A percentile compares a stretch with the other conserved stretches of the same genome.
These are phyloP conservation scores for Picea engelmannii DNA, from an alignment of 83 land plant genomes.

Conservation along the genomic window DNA sequence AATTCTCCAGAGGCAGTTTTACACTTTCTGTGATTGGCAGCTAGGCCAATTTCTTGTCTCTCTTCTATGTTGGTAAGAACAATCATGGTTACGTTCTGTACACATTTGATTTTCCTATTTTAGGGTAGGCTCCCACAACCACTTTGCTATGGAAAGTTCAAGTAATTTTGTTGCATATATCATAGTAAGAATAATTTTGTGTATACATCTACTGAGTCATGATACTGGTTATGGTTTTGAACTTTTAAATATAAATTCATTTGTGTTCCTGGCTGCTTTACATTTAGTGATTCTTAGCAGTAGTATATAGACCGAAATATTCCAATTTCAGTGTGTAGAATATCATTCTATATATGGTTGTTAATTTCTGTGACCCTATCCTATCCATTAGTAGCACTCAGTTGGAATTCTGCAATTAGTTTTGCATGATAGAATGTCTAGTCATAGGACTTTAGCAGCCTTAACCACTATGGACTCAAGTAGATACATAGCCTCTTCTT, in stretches of 20 bases:
- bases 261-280: too few relatives aligned
- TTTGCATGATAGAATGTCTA: neutral
- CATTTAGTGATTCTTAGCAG: neutral
- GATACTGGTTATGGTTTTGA: too few relatives aligned
- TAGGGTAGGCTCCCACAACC: too few relatives aligned
- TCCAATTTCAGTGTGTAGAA: neutral
- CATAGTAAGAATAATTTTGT: too few relatives aligned
- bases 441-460: neutral
- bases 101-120: too few relatives aligned
- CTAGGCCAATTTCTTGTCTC: conserved; percentile 52
- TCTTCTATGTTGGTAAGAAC: conserved; percentile 52
- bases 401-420: neutral
- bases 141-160: too few relatives aligned
- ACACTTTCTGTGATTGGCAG: conserved; percentile 45
- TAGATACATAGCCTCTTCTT: neutral
- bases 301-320: neutral
- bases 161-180: too few relatives aligned
- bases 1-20: too few relatives aligned
- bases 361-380: neutral
- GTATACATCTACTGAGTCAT: too few relatives aligned
- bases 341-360: neutral
- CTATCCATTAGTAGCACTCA: neutral
- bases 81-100: neutral
- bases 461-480: neutral
- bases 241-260: too few relatives aligned